Evolutionary conservation across 2,329 filamentous ascomycete genomes (phyloP).

Genomic region (Cladosporium sp.): DNA sequence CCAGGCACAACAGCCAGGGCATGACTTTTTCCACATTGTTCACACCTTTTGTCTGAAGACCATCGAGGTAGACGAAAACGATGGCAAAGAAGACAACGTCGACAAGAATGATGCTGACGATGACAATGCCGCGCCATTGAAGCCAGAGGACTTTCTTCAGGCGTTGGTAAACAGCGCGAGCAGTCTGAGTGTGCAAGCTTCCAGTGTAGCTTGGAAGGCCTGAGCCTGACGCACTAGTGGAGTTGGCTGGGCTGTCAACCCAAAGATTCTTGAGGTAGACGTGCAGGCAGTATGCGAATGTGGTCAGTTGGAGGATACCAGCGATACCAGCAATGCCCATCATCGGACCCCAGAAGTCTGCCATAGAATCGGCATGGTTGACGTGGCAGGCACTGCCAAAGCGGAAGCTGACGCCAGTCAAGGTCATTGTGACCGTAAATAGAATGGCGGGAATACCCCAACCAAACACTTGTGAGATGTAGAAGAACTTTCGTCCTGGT

Average conservation of each 20-base stretch:
- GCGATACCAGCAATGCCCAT: constrained; percentile 72
- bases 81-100: constrained; percentile 94
- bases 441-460: constrained; percentile 80
- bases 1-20: constrained; percentile 72
- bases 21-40: constrained; percentile 53
- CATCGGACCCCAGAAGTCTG: constrained; percentile 86
- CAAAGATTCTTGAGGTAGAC: constrained; percentile 81
- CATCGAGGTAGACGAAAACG: constrained; percentile 84
- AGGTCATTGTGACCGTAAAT: constrained; percentile 68
- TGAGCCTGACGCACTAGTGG: constrained; percentile 61
- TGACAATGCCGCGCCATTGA: constrained; percentile 89
- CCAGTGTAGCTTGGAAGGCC: constrained; percentile 68
- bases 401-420: constrained; percentile 90
- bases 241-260: constrained; percentile 61
- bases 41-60: constrained; percentile 56
- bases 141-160: constrained; percentile 81
- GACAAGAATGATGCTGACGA: constrained; percentile 82
- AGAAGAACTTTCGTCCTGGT: constrained; percentile 86
- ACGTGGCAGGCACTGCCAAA: constrained; percentile 92
- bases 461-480: constrained; percentile 71
- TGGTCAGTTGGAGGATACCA: constrained; percentile 75
- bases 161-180: constrained; percentile 81
- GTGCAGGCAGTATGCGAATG: constrained; percentile 84
- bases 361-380: constrained; percentile 79
- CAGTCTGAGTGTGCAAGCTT: constrained; percentile 74